Evolutionary conservation across 164 flowering plant genomes (phyloP).

Genomic region (Paratinospora sagittata): DNA sequence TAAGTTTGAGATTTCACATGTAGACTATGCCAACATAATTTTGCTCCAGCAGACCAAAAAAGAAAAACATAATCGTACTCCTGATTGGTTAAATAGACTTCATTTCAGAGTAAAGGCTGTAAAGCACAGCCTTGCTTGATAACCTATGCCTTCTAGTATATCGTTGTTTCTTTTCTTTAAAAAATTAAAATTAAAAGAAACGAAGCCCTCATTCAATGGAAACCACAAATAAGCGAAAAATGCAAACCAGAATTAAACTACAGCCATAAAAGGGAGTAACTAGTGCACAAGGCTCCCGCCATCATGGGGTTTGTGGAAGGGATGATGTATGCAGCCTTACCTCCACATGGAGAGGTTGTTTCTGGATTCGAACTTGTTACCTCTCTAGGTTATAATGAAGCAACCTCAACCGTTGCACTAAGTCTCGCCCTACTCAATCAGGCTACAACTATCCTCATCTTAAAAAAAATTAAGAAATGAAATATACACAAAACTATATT

Average conservation of each 20-base stretch:
- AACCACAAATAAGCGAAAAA: neutral
- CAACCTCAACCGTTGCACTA: too few species aligned
- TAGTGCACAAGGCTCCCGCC: too few species aligned
- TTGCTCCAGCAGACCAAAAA: too few species aligned
- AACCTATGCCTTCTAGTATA: neutral
- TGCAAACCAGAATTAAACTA: neutral
- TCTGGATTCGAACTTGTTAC: too few species aligned
- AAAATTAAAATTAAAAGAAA: neutral
- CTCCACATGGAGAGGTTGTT: too few species aligned
- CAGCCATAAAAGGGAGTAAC: too few species aligned
- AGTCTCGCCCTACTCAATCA: too few species aligned
- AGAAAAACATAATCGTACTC: neutral
- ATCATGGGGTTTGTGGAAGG: too few species aligned
- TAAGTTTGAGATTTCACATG: neutral
- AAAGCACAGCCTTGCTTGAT: neutral
- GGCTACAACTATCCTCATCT: too few species aligned
- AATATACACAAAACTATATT: neutral
- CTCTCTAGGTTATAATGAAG: too few species aligned
- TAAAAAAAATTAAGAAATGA: neutral
- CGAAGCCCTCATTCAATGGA: neutral
- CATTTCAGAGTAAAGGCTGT: neutral
- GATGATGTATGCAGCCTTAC: too few species aligned
- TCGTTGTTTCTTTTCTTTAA: too few species aligned
- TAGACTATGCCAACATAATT: neutral
- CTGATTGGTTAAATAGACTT: neutral